Conservation (phyloP, 495 filamentous ascomycete genomes). For the Penicillium bovifimosum region DNA sequence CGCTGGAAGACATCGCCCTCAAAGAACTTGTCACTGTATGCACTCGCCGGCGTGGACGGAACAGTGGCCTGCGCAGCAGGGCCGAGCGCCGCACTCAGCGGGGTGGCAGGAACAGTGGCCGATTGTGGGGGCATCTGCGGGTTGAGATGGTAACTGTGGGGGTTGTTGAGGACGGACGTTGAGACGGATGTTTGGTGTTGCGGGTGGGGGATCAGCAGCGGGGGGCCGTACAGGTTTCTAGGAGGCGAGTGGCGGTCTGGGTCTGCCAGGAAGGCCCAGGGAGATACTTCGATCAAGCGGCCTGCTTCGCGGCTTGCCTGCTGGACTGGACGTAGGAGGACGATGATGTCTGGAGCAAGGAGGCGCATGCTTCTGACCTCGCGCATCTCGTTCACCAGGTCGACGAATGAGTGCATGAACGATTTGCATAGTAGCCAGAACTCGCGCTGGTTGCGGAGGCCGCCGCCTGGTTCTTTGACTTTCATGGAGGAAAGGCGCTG, state of each 20-base stretch:
- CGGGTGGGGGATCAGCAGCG: slow-evolving; percentile 29
- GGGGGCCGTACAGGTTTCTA: slow-evolving; percentile 35
- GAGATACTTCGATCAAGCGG: slow-evolving; percentile 66
- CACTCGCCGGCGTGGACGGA: slow-evolving; percentile 69
- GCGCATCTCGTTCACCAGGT: slow-evolving; percentile 66
- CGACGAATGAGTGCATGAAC: slow-evolving; percentile 71
- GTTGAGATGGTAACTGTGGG: slow-evolving; percentile 26
- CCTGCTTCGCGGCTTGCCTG: slow-evolving; percentile 68
- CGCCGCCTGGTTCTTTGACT: slow-evolving; percentile 68
- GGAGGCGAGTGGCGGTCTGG: slow-evolving; percentile 27
- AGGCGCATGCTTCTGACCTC: slow-evolving; percentile 58
- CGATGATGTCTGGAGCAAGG: slow-evolving; percentile 61
- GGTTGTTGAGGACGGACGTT: slow-evolving; percentile 20
- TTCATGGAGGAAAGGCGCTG: slow-evolving; percentile 69
- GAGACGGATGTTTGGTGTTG: slow-evolving; percentile 33
- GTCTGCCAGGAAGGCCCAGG: slow-evolving; percentile 58
- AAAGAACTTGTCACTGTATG: slow-evolving; percentile 59
- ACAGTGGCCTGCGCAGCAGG: slow-evolving; percentile 87
- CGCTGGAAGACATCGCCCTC: slow-evolving; percentile 68
- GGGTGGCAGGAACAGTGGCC: slow-evolving; percentile 53
- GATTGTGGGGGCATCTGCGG: slow-evolving; percentile 37
- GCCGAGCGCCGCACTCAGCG: slow-evolving; percentile 78
- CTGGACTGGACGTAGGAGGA: slow-evolving; percentile 70
- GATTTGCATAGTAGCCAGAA: slow-evolving; percentile 79
- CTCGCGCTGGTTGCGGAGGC: slow-evolving; percentile 63